A percentile compares a stretch with the other conserved stretches of the same genome.
phyloP scores from a whole-genome alignment of 768 basidiomycete genomes.

The Rhizopogon sp. region DNA sequence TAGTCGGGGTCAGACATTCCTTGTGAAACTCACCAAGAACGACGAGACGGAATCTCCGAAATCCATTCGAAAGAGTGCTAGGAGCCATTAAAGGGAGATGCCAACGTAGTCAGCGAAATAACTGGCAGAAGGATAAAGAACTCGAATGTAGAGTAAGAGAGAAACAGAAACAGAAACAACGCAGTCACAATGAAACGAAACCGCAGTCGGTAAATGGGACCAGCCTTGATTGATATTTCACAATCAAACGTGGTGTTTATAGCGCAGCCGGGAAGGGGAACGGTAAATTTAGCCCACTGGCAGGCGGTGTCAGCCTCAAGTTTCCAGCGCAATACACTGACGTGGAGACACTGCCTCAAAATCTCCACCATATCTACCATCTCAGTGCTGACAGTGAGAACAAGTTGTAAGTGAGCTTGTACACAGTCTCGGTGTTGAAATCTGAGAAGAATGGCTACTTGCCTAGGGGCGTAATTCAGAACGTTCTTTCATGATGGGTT shows the following conservation, averaged over 20 bases:
- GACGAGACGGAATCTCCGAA: constrained; percentile 28
- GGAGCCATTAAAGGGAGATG: constrained; percentile 13
- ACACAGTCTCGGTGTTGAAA: no score
- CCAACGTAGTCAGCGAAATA: constrained; percentile 4
- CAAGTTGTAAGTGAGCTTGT: no score
- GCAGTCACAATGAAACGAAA: constrained; percentile 5
- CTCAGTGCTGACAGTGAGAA: not conserved
- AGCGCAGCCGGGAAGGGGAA: not conserved
- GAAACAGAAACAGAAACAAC: not conserved
- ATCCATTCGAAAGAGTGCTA: constrained; percentile 25
- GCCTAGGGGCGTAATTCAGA: no score
- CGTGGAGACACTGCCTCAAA: not conserved
- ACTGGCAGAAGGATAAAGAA: not conserved
- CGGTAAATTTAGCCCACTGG: constrained; percentile 2
- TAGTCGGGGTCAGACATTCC: not conserved
- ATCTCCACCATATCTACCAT: no score
- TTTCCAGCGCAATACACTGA: not conserved
- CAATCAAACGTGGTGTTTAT: not conserved
- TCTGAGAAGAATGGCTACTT: no score
- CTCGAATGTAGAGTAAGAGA: constrained; percentile 1
- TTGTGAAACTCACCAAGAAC: constrained; percentile 28
- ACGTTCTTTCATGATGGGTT: no score
- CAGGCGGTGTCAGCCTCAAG: constrained; percentile 6
- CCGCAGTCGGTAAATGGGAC: constrained; percentile 6
- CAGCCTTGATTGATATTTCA: not conserved